These are phyloP conservation scores for Parietaria judaica DNA, from an alignment of 306 rosid species.

Conservation along the genomic window DNA sequence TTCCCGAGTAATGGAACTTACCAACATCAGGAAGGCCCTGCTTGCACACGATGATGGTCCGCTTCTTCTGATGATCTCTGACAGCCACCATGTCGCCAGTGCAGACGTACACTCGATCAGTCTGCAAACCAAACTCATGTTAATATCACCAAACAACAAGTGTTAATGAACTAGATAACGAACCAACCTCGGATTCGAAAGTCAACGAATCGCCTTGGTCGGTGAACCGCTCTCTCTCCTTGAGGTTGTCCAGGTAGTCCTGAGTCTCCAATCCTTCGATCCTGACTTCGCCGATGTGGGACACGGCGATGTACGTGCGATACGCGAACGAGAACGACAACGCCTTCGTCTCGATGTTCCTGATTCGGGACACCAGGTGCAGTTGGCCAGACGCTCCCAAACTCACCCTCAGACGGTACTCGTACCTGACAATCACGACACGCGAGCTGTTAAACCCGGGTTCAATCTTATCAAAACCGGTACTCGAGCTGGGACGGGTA, in stretches of 20 bases:
- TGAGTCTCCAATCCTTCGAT: constrained; percentile 90
- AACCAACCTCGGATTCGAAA: constrained; percentile 80
- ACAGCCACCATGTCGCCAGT: constrained; percentile 48
- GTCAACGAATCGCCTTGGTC: constrained; percentile 91
- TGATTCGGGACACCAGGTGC: constrained; percentile 54
- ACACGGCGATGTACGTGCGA: constrained; percentile 71
- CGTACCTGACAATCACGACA: constrained; percentile 46
- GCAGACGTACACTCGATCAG: constrained; percentile 75
- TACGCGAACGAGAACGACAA: constrained; percentile 77
- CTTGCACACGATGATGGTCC: constrained; percentile 50
- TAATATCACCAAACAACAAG: neutral
- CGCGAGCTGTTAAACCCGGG: too few relatives aligned
- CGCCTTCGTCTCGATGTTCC: constrained; percentile 72
- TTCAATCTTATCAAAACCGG: too few relatives aligned
- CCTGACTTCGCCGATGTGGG: constrained; percentile 95
- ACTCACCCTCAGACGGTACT: constrained; percentile 69
- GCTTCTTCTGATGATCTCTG: constrained; percentile 73
- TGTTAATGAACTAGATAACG: neutral
- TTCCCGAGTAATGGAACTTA: constrained; percentile 15
- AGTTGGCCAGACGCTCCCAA: constrained; percentile 62
- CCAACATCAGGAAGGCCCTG: constrained; percentile 88
- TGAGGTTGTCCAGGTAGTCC: constrained; percentile 68
- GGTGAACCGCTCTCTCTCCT: constrained; percentile 65
- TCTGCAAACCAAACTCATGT: constrained; percentile 27
- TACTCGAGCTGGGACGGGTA: too few relatives aligned